These are phyloP conservation scores for Przewalskia tangutica DNA, from an alignment of 257 asterid genomes.

Conservation along the genomic window DNA sequence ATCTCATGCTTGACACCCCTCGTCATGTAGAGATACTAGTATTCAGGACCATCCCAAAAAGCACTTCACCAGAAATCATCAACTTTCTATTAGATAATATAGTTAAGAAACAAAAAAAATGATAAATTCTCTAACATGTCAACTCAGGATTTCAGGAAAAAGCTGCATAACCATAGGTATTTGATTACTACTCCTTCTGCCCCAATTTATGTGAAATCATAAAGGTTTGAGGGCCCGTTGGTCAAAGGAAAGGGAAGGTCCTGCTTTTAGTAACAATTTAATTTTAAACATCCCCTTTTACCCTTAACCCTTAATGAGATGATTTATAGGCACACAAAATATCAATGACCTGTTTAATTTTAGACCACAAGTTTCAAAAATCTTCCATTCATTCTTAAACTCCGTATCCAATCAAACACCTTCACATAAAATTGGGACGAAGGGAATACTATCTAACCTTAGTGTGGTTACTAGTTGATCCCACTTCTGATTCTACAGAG, in stretches of 20 bases:
- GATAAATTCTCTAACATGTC: not conserved
- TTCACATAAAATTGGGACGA: no score
- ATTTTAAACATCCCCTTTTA: no score
- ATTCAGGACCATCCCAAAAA: not conserved
- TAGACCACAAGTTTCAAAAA: no score
- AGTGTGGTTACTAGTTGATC: constrained; percentile 17
- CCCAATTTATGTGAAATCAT: no score
- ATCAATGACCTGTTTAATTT: no score
- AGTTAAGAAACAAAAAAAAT: not conserved
- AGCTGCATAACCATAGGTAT: not conserved
- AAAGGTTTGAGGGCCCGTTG: no score
- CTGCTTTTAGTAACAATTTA: no score
- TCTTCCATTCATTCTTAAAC: no score
- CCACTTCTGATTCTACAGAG: constrained; percentile 15
- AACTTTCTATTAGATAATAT: not conserved
- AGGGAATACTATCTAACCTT: constrained; percentile 23
- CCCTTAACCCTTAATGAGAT: no score
- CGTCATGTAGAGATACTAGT: not conserved
- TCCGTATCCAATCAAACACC: no score
- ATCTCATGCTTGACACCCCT: not conserved
- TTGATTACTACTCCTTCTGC: not conserved
- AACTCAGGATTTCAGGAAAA: not conserved
- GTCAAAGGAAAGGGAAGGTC: no score
- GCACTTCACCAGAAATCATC: not conserved
- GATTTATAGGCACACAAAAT: no score